These are phyloP conservation scores for Geranomyces variabilis DNA, from an alignment of 192 early-diverging fungal species.

Conservation along the genomic window DNA sequence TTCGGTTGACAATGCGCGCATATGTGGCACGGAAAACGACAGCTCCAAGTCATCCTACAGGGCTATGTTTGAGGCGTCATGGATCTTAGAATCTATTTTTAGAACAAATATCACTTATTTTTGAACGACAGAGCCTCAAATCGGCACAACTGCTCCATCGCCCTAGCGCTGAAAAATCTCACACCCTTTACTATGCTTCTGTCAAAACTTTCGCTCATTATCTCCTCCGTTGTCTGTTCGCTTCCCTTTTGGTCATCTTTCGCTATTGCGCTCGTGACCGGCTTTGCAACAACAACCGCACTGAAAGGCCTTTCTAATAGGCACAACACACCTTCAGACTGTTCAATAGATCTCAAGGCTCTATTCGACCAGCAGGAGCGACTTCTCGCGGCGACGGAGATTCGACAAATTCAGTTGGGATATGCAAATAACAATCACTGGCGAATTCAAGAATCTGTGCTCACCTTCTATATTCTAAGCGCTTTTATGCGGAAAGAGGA, in stretches of 20 bases:
- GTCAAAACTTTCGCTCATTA: no score
- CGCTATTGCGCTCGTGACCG: background rate
- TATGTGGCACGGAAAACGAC: no score
- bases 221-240: no score
- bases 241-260: constrained; percentile 5
- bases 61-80: no score
- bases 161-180: no score
- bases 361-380: constrained; percentile 7
- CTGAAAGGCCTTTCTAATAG: background rate
- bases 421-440: background rate
- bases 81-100: no score
- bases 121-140: no score
- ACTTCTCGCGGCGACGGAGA: constrained; percentile 1
- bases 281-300: background rate
- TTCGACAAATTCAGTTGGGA: constrained; percentile 2
- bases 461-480: background rate
- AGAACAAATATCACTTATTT: no score
- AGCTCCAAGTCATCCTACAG: no score
- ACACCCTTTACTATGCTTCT: background rate
- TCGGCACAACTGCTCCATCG: no score
- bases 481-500: constrained; percentile 7
- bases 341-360: background rate
- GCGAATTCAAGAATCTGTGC: no score
- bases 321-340: background rate
- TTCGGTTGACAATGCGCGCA: no score